Evolutionary conservation across 352 stramenopile genomes (phyloP), one percentile per base, ranked within the genome.

Genomic region (Phytopythium aichiense): DNA sequence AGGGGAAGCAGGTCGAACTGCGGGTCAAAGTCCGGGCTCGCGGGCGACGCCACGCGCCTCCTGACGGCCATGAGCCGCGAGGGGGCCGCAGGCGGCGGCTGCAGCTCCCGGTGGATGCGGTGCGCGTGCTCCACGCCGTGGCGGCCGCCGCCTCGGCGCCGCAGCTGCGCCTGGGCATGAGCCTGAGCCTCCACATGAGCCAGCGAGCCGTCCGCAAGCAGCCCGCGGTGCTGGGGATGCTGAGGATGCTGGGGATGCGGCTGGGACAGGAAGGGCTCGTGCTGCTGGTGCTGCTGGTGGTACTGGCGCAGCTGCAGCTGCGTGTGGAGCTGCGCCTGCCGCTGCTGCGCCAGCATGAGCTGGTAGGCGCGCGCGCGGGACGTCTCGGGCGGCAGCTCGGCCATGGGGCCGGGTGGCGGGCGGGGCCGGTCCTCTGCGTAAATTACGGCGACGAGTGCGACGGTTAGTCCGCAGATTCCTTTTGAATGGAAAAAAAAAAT

Each of bases 91-190:
- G 55, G 25, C 18, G 69, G 43, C 23, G 55, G 42, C 20, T 73
- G 66, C n/a, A 73, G 46, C 12, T 74, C 78, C 15, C 76, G 71
- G 25, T 82, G 75, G 49, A 85, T 77, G 15, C 70, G 68, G 22
- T 63, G 56, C 25, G 69, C 61, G 12, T 60, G 60, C 15, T 73
- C 64, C 18, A 66, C 69, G 7, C 35, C 40, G 40, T 64, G 28
- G 33, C 58, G 33, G 11, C 46, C 46, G 15, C 15, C 16, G 22
- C 15, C 25, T 1, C 46, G 23, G 2, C 23, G 46, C 23, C 46
- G 46, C 5, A 53, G 25, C 25, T n/a, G 46, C 45, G 22, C 6
- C 8, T 51, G n/a, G n/a, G n/a, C n/a, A n/a, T n/a, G n/a, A n/a
- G n/a, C n/a, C n/a, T 52, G 46, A 23, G 46, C 22, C 46, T 20